Conservation (phyloP, 2,329 filamentous ascomycete species). For the Trichoderma harzianum region DNA sequence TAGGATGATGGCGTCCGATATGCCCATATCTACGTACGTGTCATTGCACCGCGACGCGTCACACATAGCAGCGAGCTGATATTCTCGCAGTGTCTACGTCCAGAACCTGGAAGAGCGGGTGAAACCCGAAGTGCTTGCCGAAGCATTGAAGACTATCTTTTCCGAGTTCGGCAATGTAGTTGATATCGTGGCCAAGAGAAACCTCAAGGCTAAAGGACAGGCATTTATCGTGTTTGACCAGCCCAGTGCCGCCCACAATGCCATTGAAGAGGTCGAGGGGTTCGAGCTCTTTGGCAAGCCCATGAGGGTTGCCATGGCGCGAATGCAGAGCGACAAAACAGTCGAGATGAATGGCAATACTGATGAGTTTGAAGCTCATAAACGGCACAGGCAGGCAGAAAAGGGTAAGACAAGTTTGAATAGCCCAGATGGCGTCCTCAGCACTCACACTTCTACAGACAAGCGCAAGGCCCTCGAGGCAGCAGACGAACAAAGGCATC, state of each 20-base stretch:
- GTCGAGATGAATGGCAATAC: conserved; percentile 69
- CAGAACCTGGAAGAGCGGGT: conserved; percentile 91
- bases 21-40: conserved; percentile 65
- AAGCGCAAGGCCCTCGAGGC: conserved; percentile 80
- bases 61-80: conserved; percentile 38
- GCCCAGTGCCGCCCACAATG: conserved; percentile 71
- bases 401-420: conserved; percentile 62
- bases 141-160: conserved; percentile 74
- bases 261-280: conserved; percentile 85
- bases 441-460: conserved; percentile 39
- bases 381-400: conserved; percentile 77
- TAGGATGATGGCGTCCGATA: conserved; percentile 12
- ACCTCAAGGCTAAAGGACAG: conserved; percentile 89
- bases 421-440: not conserved
- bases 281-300: conserved; percentile 92
- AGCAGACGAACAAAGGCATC: conserved; percentile 71
- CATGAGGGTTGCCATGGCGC: conserved; percentile 80
- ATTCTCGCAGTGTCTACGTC: conserved; percentile 55
- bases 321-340: conserved; percentile 81
- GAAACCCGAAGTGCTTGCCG: conserved; percentile 73
- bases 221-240: conserved; percentile 90
- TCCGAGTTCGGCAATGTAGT: conserved; percentile 82
- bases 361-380: conserved; percentile 85
- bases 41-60: conserved; percentile 68
- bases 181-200: conserved; percentile 84